Evolutionary conservation across 768 basidiomycete genomes (phyloP).

Genomic region (Albatrellus ellisii): DNA sequence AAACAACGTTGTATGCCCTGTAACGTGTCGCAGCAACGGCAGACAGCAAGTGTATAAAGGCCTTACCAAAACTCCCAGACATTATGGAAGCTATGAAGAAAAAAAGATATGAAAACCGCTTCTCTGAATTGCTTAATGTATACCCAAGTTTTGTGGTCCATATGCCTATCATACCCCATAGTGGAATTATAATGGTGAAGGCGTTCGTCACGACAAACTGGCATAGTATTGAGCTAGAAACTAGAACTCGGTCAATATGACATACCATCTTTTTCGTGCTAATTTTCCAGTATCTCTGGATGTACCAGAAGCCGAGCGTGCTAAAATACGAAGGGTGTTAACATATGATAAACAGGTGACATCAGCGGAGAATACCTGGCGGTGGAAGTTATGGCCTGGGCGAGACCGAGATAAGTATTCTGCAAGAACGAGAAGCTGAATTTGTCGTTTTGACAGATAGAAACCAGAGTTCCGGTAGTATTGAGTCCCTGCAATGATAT

Average conservation of each 20-base stretch:
- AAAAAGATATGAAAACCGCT: neutral
- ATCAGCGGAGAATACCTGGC: slow-evolving; percentile 12
- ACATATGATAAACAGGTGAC: neutral
- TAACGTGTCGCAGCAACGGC: slow-evolving; percentile 1
- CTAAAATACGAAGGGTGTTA: slow-evolving; percentile 20
- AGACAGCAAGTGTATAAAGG: slow-evolving; percentile 10
- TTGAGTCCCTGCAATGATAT: slow-evolving; percentile 46
- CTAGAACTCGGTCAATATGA: neutral
- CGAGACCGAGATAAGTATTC: slow-evolving; percentile 65
- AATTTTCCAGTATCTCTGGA: slow-evolving; percentile 69
- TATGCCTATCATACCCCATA: slow-evolving; percentile 82
- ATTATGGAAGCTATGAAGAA: slow-evolving; percentile 47
- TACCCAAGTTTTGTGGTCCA: slow-evolving; percentile 70
- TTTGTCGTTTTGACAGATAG: slow-evolving; percentile 71
- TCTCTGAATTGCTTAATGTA: neutral
- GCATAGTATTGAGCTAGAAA: neutral
- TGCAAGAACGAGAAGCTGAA: slow-evolving; percentile 73
- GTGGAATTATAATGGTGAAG: slow-evolving; percentile 61
- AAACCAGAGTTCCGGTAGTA: slow-evolving; percentile 63
- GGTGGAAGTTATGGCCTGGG: slow-evolving; percentile 67
- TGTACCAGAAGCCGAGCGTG: slow-evolving; percentile 73
- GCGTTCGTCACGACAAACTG: slow-evolving; percentile 71
- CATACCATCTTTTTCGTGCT: slow-evolving; percentile 70
- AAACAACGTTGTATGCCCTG: slow-evolving; percentile 71
- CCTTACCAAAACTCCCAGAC: slow-evolving; percentile 80